These are phyloP conservation scores for Warburgia ugandensis DNA, from an alignment of 164 flowering plant species.

Conservation along the genomic window DNA sequence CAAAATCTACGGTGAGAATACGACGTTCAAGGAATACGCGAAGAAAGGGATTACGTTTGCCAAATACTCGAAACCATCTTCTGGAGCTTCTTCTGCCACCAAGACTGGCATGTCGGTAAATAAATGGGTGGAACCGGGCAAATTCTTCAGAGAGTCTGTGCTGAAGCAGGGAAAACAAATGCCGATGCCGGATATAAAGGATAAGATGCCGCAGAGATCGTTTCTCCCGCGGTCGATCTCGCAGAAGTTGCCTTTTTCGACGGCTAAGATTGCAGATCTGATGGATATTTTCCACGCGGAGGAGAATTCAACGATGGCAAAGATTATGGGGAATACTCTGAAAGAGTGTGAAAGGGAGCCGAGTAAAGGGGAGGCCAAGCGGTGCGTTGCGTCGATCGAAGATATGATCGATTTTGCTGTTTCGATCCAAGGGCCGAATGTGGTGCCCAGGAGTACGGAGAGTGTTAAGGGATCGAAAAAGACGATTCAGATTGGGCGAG, in stretches of 20 bases:
- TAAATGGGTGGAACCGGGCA: constrained; percentile 64
- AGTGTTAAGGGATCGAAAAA: constrained; percentile 45
- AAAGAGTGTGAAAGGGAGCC: constrained; percentile 70
- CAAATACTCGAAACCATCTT: constrained; percentile 20
- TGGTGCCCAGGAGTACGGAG: constrained; percentile 51
- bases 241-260: constrained; percentile 59
- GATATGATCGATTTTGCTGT: constrained; percentile 87
- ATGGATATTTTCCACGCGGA: constrained; percentile 41
- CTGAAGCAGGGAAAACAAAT: constrained; percentile 58
- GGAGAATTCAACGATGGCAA: constrained; percentile 43
- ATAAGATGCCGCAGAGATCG: constrained; percentile 77
- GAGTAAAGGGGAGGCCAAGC: constrained; percentile 73
- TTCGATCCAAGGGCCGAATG: constrained; percentile 44
- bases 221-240: constrained; percentile 62
- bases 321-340: constrained; percentile 34
- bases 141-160: constrained; percentile 69
- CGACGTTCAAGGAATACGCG: constrained; percentile 42
- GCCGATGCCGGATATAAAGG: constrained; percentile 79
- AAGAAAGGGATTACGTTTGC: constrained; percentile 34
- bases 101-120: constrained; percentile 7
- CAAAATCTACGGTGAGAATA: constrained; percentile 42
- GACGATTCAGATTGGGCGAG: constrained; percentile 50
- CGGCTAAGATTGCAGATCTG: constrained; percentile 22
- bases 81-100: neutral
- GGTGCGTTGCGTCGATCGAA: constrained; percentile 68